phyloP scores from a whole-genome alignment of 2,329 filamentous ascomycete genomes.

The Penicillium expansum region DNA sequence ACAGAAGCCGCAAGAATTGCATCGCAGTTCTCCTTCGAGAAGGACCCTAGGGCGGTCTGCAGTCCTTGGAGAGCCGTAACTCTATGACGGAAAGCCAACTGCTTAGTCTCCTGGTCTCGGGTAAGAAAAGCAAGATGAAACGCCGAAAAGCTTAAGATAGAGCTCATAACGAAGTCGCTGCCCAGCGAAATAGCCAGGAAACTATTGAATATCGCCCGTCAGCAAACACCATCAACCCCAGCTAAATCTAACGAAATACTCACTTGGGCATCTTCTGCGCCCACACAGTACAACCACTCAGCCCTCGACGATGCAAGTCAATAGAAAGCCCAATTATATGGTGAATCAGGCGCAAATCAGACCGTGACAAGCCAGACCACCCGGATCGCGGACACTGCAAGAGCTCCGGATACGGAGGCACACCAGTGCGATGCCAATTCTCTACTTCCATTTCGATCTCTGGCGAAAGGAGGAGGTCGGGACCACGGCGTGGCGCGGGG shows the following conservation, averaged over 20 bases:
- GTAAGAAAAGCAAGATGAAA: slow-evolving; percentile 90
- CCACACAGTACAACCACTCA: slow-evolving; percentile 87
- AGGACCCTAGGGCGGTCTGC: slow-evolving; percentile 79
- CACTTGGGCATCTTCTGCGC: slow-evolving; percentile 89
- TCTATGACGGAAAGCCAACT: slow-evolving; percentile 85
- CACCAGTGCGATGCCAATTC: slow-evolving; percentile 77
- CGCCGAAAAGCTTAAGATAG: slow-evolving; percentile 88
- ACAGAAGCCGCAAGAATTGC: slow-evolving; percentile 88
- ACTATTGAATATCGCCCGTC: slow-evolving; percentile 44
- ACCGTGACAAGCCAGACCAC: slow-evolving; percentile 68
- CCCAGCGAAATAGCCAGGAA: slow-evolving; percentile 79
- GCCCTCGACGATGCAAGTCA: slow-evolving; percentile 72
- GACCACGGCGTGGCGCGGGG: slow-evolving; percentile 51
- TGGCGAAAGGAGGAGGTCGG: slow-evolving; percentile 77
- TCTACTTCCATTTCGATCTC: slow-evolving; percentile 79
- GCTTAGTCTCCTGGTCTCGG: slow-evolving; percentile 77
- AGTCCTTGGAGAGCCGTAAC: slow-evolving; percentile 82
- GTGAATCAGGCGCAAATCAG: slow-evolving; percentile 84
- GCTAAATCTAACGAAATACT: slow-evolving; percentile 41
- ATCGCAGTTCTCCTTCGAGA: slow-evolving; percentile 84
- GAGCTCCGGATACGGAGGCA: slow-evolving; percentile 81
- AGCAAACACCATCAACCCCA: slow-evolving; percentile 16
- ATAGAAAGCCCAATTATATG: slow-evolving; percentile 84
- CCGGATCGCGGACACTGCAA: slow-evolving; percentile 71
- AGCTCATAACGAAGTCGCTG: slow-evolving; percentile 89